Base-by-base conservation (phyloP, 352 stramenopile genomes). In the Globisporangium camurandrum region DNA sequence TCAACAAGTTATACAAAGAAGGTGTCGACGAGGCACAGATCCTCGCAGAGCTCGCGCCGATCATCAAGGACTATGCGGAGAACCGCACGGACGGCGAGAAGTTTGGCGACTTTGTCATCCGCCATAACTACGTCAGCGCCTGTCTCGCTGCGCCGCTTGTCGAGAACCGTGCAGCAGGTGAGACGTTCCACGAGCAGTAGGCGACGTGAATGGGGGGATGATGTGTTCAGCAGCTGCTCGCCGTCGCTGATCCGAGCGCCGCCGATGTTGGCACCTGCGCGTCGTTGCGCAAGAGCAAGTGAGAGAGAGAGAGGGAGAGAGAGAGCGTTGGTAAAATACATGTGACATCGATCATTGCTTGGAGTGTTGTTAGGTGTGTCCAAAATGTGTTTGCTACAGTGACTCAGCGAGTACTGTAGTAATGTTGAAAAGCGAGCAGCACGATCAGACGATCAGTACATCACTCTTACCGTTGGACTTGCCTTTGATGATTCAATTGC, bases 1-100 rank as follows among this genome's bases (percentile, higher is more conserved):
- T 93, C 33, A 87, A 84, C 74, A 89, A 91, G 61, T 57, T 92
- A 33, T 88, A 88, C 71, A 86, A 86, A 56, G 80, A 89, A 43
- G 75, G 71, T 19, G 55, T 89, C 38, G 72, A 89, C 61, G 82
- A 91, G 55, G 75, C 74, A 49, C 67, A 80, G 60, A 93, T 93
- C 61, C 62, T 91, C 46, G 22, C 61, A 16, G 78, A 88, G 48
- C 63, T 91, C 27, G 61, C 58, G 31, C 77, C 79, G 31, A 87
- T 93, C 38, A 84, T 93, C 59, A 71, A 80, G 59, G 64, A 89
- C 61, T 93, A 88, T 54, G 75, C 76, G 4, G 53, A 78, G 60
- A 69, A 87, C 64, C 73, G 77, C 46, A 39, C 66, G 4, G 53
- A 82, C 11, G 66, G 56, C 48, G 82, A 93, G 54, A 84, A 84